Percentiles rank a stretch among this genome's conserved stretches.
Conservation (phyloP, 176 grass and related monocot species). For the Chrysopogon serrulatus region DNA sequence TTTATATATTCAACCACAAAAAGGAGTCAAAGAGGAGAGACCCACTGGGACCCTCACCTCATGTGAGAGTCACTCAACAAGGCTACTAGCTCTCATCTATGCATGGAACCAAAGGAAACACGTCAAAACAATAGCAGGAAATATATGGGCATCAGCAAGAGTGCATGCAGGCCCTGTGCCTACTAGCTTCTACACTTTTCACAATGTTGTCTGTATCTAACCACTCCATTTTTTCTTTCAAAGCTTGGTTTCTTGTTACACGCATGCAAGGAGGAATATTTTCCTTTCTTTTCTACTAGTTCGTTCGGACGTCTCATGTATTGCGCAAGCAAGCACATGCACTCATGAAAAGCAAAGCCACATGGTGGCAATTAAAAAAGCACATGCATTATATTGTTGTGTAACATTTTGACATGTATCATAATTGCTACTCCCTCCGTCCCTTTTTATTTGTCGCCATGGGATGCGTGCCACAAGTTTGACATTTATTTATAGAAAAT, state of each 20-base stretch:
- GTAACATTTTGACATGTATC: conserved; percentile 54
- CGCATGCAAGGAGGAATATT: background rate
- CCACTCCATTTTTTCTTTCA: conserved; percentile 38
- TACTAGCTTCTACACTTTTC: conserved; percentile 30
- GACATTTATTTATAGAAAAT: too few species aligned
- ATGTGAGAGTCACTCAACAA: conserved; percentile 68
- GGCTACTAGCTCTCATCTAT: background rate
- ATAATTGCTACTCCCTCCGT: conserved; percentile 61
- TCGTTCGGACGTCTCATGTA: background rate
- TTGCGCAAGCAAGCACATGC: conserved; percentile 48
- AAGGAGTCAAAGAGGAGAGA: conserved; percentile 69
- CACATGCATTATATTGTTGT: background rate
- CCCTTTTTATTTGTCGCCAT: too few species aligned
- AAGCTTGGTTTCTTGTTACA: conserved; percentile 19
- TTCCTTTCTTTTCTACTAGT: background rate
- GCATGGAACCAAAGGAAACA: conserved; percentile 36
- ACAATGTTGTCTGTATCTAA: conserved; percentile 27
- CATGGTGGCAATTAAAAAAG: background rate
- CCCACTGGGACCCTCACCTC: conserved; percentile 48
- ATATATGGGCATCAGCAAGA: conserved; percentile 46
- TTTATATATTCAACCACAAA: conserved; percentile 32
- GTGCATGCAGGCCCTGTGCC: conserved; percentile 14
- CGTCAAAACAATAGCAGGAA: conserved; percentile 6
- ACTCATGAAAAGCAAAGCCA: conserved; percentile 13
- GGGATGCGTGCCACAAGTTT: too few species aligned